Evolutionary conservation across 2,329 filamentous ascomycete species (phyloP), one percentile per base, ranked within the genome.

Genomic region (Aspergillus neoniger): DNA sequence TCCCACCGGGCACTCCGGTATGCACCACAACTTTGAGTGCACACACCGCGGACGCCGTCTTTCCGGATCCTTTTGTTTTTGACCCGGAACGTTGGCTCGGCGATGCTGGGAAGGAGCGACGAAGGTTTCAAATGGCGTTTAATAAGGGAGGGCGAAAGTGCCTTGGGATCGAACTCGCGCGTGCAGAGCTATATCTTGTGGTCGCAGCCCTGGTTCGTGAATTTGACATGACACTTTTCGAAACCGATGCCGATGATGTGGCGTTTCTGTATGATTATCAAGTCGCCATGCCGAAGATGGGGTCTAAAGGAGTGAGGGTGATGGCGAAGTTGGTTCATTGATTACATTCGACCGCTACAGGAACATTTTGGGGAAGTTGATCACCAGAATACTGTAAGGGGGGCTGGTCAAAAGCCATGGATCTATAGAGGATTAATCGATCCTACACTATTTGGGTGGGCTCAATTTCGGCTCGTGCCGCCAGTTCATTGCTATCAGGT

Each of bases 81-180:
- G 67, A 75, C 3, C 78, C 79, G 0, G 75, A 80, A 57, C 73
- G 79, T 32, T 81, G 79, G 78, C 65, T 80, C 59, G 72, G 39
- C 58, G 67, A 55, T 55, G 65, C 19, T 67, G 73, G 15, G 52
- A 70, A 19, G 62, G 57, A 75, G 15, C 65, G 78, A 5, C 74
- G 76, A n/a, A 72, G 72, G 30, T 80, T 76, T 60, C 71, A 79
- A 51, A 73, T 80, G 5, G 70, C 69, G 0, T 81, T 81, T 60
- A 71, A 74, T 2, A 74, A 75, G 39, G 80, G 81, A 0, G 75
- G 74, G 4, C 68, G 80, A 14, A 67, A 67, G 10, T 82, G 80
- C 62, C 64, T 82, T 12, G 79, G 80, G 0, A 71, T 79, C 10
- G 77, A 76, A 52, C 69, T 77, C 12, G 71, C 73, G 1, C 65